A percentile compares a stretch with the other conserved stretches of the same genome.
Evolutionary conservation across 1,284 basidiomycete genomes (phyloP).

Genomic region (Schizophyllum amplum): DNA sequence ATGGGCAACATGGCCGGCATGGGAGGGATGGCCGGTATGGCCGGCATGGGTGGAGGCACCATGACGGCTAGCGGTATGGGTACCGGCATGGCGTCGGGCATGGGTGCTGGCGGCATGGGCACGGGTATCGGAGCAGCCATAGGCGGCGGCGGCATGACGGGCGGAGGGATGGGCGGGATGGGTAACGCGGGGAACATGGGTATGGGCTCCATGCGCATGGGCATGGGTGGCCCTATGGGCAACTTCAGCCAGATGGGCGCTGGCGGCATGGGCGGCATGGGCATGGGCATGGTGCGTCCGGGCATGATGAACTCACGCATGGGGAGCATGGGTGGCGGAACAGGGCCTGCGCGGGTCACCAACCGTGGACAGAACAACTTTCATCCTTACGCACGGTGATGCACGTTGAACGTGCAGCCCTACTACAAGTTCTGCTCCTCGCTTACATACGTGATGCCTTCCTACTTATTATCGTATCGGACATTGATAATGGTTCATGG

Average conservation of each 20-base stretch:
- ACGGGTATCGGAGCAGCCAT: slow-evolving; percentile 8
- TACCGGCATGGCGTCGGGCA: slow-evolving; percentile 13
- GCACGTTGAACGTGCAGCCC: background rate
- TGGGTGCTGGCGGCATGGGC: slow-evolving; percentile 16
- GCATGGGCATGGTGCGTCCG: slow-evolving; percentile 24
- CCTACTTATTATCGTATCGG: background rate
- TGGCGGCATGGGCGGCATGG: slow-evolving; percentile 15
- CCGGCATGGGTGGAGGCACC: slow-evolving; percentile 28
- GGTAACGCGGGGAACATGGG: slow-evolving; percentile 16
- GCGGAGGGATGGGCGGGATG: slow-evolving; percentile 22
- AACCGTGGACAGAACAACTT: slow-evolving; percentile 51
- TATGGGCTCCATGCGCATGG: slow-evolving; percentile 24
- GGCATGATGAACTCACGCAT: slow-evolving; percentile 28
- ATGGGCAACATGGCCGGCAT: slow-evolving; percentile 24
- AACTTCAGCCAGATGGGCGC: too few species aligned
- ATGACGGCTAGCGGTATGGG: slow-evolving; percentile 28
- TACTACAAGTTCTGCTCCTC: background rate
- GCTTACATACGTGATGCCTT: background rate
- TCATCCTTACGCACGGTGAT: slow-evolving; percentile 48
- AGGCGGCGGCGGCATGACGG: slow-evolving; percentile 4
- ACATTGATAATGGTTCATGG: too few species aligned
- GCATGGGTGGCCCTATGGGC: slow-evolving; percentile 17
- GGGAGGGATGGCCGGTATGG: slow-evolving; percentile 31
- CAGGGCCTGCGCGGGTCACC: slow-evolving; percentile 45
- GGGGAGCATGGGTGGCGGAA: slow-evolving; percentile 31